These are phyloP conservation scores for Vitis hybrid DNA, from an alignment of 177 flowering plant genomes.

Conservation along the genomic window DNA sequence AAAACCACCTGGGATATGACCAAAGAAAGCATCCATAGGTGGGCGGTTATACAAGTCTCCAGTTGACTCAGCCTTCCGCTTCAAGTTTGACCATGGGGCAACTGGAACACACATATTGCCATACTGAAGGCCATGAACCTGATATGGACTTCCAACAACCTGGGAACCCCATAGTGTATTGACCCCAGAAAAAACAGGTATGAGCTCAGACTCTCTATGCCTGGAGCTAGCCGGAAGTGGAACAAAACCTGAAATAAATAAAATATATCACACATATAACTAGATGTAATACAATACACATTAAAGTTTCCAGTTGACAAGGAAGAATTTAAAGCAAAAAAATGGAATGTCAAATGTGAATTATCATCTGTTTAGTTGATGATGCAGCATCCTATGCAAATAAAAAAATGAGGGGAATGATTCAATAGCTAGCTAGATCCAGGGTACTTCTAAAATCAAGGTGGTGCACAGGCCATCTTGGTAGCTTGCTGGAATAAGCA, in stretches of 20 bases:
- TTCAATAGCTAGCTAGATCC: no score
- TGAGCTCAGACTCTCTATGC: conserved; percentile 7
- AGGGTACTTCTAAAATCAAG: no score
- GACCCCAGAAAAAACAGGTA: conserved; percentile 12
- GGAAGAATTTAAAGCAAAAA: background rate
- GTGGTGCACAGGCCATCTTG: no score
- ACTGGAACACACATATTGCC: conserved; percentile 13
- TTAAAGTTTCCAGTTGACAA: background rate
- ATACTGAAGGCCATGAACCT: conserved; percentile 12
- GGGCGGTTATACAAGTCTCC: conserved; percentile 9
- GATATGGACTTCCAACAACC: conserved; percentile 16
- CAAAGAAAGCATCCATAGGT: conserved; percentile 15
- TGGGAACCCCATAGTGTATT: conserved; percentile 17
- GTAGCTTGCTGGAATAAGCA: no score
- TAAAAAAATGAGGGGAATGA: background rate
- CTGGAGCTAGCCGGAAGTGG: background rate
- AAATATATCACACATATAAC: background rate
- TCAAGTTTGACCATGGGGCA: conserved; percentile 15
- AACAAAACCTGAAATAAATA: conserved; percentile 18
- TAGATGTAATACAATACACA: background rate
- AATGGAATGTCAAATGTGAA: background rate
- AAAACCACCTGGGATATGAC: conserved; percentile 18
- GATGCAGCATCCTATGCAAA: background rate
- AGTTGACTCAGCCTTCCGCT: conserved; percentile 16
- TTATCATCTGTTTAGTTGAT: no score